Evolutionary conservation across 73 alveolate genomes (phyloP).

Genomic region (Durusdinium trenchii): DNA sequence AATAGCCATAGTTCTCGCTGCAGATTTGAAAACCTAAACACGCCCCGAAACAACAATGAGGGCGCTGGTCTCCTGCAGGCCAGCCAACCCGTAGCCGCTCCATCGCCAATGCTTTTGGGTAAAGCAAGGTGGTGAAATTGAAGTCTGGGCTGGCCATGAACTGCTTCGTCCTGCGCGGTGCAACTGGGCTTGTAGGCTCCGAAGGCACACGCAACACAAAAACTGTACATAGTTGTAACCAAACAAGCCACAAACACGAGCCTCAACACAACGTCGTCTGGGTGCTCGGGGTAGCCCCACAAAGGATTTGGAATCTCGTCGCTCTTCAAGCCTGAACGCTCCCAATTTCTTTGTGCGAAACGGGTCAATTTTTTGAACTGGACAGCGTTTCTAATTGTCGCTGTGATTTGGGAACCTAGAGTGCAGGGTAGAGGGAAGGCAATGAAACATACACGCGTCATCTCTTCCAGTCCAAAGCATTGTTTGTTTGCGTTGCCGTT

Average conservation of each 20-base stretch:
- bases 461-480: too few species aligned
- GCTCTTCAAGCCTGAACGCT: not conserved
- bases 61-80: not conserved
- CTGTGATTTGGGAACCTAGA: not conserved
- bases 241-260: not conserved
- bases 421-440: not conserved
- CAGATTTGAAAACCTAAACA: not conserved
- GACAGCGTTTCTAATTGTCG: too few species aligned
- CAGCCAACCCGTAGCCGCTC: not conserved
- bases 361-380: not conserved
- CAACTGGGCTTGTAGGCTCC: not conserved
- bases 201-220: not conserved
- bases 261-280: conserved; percentile 15
- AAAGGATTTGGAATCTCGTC: not conserved
- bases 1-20: too few species aligned
- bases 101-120: not conserved
- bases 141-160: not conserved
- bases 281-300: not conserved
- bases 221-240: not conserved
- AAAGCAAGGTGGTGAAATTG: not conserved
- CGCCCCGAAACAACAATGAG: not conserved
- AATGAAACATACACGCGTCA: not conserved
- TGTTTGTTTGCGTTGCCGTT: too few species aligned
- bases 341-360: not conserved
- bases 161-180: not conserved